Percentiles rank a stretch among this genome's conserved stretches.
Conservation (phyloP, 495 filamentous ascomycete species). For the Daldinia concentrica region DNA sequence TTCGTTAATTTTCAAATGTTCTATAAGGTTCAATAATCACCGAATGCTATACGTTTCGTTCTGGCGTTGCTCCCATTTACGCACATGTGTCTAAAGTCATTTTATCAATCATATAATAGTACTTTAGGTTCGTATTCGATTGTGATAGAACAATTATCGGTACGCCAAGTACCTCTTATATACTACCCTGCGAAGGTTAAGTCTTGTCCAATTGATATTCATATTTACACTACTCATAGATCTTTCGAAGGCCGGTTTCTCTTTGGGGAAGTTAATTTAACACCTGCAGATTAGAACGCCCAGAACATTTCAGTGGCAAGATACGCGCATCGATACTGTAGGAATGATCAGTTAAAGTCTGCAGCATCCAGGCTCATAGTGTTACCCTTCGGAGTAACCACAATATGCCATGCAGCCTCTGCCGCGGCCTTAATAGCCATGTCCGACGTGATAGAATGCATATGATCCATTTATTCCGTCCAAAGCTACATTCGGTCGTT, state of each 20-base stretch:
- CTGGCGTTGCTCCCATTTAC: not conserved
- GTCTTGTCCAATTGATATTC: not conserved
- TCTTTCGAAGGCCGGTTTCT: not conserved
- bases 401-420: not conserved
- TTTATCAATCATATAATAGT: not conserved
- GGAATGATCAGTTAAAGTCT: not conserved
- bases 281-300: not conserved
- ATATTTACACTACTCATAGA: not conserved
- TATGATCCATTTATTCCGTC: not conserved
- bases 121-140: not conserved
- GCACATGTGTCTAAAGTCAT: not conserved
- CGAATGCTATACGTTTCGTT: too few species aligned
- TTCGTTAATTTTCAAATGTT: too few species aligned
- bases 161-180: not conserved
- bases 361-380: not conserved
- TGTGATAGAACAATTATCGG: not conserved
- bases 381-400: not conserved
- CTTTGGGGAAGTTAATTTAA: not conserved
- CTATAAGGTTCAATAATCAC: not conserved
- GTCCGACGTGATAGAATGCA: not conserved
- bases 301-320: not conserved
- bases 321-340: not conserved
- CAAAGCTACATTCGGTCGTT: not conserved
- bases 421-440: not conserved
- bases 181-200: not conserved